phyloP scores from a whole-genome alignment of 768 basidiomycete species.

The Collybia nuda region DNA sequence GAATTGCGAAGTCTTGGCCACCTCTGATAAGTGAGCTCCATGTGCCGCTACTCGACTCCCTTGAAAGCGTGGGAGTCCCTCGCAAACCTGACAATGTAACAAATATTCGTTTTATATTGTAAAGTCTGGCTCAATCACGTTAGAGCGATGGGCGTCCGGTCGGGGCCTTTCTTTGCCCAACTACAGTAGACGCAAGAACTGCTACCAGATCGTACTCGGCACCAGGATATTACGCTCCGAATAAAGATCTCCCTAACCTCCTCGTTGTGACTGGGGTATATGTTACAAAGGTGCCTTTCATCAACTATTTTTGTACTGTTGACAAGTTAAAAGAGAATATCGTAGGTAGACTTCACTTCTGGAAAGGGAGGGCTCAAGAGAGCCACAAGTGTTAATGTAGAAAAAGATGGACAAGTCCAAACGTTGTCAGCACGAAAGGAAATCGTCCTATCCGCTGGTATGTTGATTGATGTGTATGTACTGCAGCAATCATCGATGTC shows the following conservation, averaged over 20 bases:
- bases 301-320: no score
- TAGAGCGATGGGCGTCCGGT: not conserved
- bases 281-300: slow-evolving; percentile 13
- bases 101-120: no score
- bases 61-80: no score
- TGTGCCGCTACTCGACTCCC: no score
- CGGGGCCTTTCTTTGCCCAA: not conserved
- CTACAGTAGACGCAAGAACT: slow-evolving; percentile 20
- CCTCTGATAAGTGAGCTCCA: no score
- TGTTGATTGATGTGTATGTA: not conserved
- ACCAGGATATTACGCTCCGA: slow-evolving; percentile 24
- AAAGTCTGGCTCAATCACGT: no score
- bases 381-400: slow-evolving; percentile 18
- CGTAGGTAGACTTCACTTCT: slow-evolving; percentile 5
- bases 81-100: no score
- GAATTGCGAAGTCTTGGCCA: no score
- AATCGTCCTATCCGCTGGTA: not conserved
- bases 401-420: slow-evolving; percentile 18
- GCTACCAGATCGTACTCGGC: slow-evolving; percentile 23
- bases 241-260: slow-evolving; percentile 23
- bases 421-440: not conserved
- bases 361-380: not conserved
- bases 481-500: not conserved
- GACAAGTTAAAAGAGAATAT: no score
- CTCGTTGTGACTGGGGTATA: slow-evolving; percentile 24